Evolutionary conservation across 176 grass and related monocot genomes (phyloP).

Genomic region (Rhynchospora tenuis): DNA sequence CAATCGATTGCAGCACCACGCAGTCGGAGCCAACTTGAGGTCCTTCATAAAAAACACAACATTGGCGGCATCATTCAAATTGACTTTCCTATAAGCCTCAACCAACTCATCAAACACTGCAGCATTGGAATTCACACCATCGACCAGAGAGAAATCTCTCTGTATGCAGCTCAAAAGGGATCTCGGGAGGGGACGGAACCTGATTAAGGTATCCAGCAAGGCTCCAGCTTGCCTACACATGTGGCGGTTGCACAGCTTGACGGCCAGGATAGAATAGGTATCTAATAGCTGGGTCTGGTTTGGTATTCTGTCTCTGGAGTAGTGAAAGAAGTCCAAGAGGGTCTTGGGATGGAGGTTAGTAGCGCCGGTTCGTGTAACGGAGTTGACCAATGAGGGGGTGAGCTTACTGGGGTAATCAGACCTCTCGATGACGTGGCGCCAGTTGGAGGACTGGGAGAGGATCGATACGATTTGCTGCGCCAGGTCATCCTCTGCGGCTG

Average conservation of each 20-base stretch:
- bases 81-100: constrained; percentile 57
- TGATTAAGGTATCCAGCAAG: constrained; percentile 51
- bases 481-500: constrained; percentile 34
- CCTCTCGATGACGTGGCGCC: constrained; percentile 41
- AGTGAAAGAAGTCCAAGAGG: constrained; percentile 78
- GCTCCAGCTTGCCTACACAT: constrained; percentile 31
- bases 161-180: constrained; percentile 36
- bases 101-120: constrained; percentile 56
- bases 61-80: constrained; percentile 29
- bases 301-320: constrained; percentile 29
- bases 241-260: constrained; percentile 35
- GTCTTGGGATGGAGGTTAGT: constrained; percentile 29
- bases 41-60: constrained; percentile 45
- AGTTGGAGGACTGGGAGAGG: constrained; percentile 41
- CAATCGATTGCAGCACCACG: constrained; percentile 61
- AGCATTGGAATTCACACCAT: neutral
- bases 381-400: constrained; percentile 29
- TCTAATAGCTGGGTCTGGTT: constrained; percentile 19
- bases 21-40: constrained; percentile 35
- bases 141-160: constrained; percentile 12
- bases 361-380: neutral
- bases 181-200: constrained; percentile 21
- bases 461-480: constrained; percentile 35
- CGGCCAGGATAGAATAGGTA: constrained; percentile 39
- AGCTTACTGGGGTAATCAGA: constrained; percentile 42